phyloP scores from a whole-genome alignment of 192 early-diverging fungal species.

The Lunasporangiospora selenospora region DNA sequence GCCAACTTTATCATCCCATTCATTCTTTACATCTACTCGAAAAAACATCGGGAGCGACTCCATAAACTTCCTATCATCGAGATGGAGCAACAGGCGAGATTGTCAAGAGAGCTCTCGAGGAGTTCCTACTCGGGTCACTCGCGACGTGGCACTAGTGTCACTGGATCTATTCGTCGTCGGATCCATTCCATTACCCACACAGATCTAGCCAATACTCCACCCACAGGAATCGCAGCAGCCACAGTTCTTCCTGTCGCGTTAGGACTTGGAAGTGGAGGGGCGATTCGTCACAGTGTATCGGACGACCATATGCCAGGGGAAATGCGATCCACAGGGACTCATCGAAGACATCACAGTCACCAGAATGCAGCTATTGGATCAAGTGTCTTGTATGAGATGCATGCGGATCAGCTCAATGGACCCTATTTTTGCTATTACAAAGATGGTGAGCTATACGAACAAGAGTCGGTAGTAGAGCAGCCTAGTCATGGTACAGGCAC shows the following conservation, averaged over 20 bases:
- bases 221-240: constrained; percentile 13
- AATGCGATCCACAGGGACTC: not conserved
- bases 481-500: not conserved
- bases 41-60: constrained; percentile 32
- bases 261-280: constrained; percentile 10
- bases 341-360: constrained; percentile 19
- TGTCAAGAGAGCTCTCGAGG: constrained; percentile 17
- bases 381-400: too few species aligned
- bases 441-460: constrained; percentile 34
- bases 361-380: not conserved
- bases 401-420: constrained; percentile 6
- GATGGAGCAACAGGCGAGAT: constrained; percentile 11
- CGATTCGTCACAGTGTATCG: constrained; percentile 3
- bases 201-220: constrained; percentile 11
- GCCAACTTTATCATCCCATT: constrained; percentile 75
- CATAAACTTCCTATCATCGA: constrained; percentile 6
- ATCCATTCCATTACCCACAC: constrained; percentile 8
- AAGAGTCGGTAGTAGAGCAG: too few species aligned
- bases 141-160: constrained; percentile 3
- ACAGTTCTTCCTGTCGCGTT: constrained; percentile 18
- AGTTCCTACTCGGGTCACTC: constrained; percentile 20
- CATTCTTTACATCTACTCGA: constrained; percentile 67
- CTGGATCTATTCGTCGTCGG: constrained; percentile 26
- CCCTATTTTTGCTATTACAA: constrained; percentile 39
- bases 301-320: constrained; percentile 10